phyloP scores from a whole-genome alignment of 1,284 basidiomycete species.

The Puccinia hordei region DNA sequence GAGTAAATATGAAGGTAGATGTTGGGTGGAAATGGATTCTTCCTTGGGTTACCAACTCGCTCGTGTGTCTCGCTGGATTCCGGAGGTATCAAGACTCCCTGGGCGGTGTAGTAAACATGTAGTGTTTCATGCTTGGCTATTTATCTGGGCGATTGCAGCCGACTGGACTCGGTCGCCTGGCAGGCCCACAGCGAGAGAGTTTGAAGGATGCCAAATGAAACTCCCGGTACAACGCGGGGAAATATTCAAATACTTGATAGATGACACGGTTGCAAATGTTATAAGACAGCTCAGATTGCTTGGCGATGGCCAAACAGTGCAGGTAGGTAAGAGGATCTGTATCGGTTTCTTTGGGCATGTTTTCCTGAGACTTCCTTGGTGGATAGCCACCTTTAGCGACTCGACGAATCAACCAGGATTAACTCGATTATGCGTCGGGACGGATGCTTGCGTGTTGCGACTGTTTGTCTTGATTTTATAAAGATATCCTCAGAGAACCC shows the following conservation, averaged over 20 bases:
- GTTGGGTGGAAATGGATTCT: not conserved
- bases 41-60: slow-evolving; percentile 2
- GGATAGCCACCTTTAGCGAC: not conserved
- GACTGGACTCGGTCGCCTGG: slow-evolving; percentile 17
- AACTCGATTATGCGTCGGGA: not conserved
- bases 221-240: slow-evolving; percentile 20
- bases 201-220: not conserved
- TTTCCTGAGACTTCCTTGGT: not conserved
- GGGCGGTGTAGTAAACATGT: no score
- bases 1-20: not conserved
- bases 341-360: not conserved
- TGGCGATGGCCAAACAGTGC: slow-evolving; percentile 24
- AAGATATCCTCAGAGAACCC: no score
- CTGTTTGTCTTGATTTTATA: no score
- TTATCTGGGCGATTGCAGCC: not conserved
- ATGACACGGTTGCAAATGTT: slow-evolving; percentile 17
- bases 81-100: not conserved
- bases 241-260: not conserved
- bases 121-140: not conserved
- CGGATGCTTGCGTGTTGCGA: slow-evolving; percentile 6
- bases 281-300: slow-evolving; percentile 1
- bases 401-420: not conserved
- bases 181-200: not conserved
- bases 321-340: slow-evolving; percentile 11
- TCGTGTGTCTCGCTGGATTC: not conserved